Conservation (phyloP, 2,329 filamentous ascomycete species). For the Cytospora paraplurivora region DNA sequence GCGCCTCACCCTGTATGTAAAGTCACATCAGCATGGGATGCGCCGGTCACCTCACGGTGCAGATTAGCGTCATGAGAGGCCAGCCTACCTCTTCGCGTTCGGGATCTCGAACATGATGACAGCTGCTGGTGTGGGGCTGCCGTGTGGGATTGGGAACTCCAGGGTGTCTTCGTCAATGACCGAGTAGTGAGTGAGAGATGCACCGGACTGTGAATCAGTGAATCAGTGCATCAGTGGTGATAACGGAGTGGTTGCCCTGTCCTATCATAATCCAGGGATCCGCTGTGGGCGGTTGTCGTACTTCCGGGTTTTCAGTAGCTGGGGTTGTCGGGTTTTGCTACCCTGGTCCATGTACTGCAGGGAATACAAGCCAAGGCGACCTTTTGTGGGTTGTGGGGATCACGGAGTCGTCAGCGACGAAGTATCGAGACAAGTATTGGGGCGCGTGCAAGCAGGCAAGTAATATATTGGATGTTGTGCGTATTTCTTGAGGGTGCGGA, state of each 20-base stretch:
- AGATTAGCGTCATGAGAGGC: neutral
- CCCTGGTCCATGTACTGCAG: constrained; percentile 20
- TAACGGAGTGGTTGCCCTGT: constrained; percentile 15
- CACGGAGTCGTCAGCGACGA: constrained; percentile 6
- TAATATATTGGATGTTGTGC: neutral
- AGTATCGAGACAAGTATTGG: too few relatives aligned
- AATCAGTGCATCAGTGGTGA: neutral
- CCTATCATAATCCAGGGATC: constrained; percentile 11
- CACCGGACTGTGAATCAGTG: neutral
- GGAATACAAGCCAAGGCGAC: neutral
- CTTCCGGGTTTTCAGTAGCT: constrained; percentile 14
- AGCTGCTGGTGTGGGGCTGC: neutral
- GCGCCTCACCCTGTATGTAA: constrained; percentile 51
- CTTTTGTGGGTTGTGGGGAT: constrained; percentile 6
- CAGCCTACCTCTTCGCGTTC: constrained; percentile 52
- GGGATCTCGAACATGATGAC: constrained; percentile 53
- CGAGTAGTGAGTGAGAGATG: neutral
- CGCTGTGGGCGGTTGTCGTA: neutral
- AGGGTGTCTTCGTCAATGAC: neutral
- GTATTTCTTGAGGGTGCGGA: neutral
- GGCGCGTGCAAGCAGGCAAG: neutral
- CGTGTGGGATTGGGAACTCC: neutral
- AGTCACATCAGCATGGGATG: constrained; percentile 2
- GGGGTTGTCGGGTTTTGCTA: neutral
- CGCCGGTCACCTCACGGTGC: neutral